Evolutionary conservation across 371 early-diverging fungal genomes (phyloP).

Genomic region (Mucor mucedo): DNA sequence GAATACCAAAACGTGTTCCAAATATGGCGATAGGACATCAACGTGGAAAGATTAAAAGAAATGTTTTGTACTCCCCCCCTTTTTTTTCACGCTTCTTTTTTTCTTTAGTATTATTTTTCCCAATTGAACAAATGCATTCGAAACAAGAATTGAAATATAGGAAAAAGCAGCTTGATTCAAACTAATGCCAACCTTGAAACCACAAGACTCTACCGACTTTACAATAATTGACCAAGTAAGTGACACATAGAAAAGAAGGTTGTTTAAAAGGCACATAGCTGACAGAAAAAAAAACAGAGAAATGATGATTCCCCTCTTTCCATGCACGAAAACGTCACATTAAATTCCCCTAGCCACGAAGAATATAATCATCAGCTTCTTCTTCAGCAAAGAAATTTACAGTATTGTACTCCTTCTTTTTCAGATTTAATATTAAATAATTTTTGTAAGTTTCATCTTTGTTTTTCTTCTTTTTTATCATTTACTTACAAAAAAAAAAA

Average conservation of each 20-base stretch:
- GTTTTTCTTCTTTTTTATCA: neutral
- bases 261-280: neutral
- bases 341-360: conserved; percentile 3
- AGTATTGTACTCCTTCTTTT: conserved; percentile 5
- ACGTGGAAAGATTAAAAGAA: too few relatives aligned
- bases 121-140: neutral
- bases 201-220: neutral
- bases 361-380: neutral
- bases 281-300: neutral
- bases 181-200: conserved; percentile 3
- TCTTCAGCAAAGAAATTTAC: neutral
- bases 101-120: neutral
- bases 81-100: neutral
- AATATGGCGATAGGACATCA: too few relatives aligned
- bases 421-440: conserved; percentile 1
- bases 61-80: neutral
- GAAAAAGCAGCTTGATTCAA: neutral
- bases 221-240: neutral
- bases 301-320: conserved; percentile 4
- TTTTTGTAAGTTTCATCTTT: conserved; percentile 4
- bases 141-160: neutral
- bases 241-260: neutral
- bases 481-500: neutral
- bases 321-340: conserved; percentile 7
- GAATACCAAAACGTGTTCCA: too few relatives aligned